Base-by-base conservation (phyloP, 768 basidiomycete genomes). In the Pleurotus sapidus region DNA sequence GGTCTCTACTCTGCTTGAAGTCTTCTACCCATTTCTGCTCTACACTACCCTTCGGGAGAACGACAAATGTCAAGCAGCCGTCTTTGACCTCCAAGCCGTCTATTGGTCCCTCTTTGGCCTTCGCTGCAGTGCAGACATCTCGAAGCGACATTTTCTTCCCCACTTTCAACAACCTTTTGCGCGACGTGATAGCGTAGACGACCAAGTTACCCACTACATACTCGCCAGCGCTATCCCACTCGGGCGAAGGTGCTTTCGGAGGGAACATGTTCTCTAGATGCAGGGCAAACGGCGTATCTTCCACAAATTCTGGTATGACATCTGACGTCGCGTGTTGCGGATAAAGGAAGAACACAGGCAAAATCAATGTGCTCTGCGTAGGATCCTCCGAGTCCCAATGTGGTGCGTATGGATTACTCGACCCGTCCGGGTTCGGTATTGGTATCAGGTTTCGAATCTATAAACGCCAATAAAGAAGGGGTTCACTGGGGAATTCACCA, bases 261-360 rank as follows among this genome's bases (percentile, higher is more conserved):
- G 93, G 92, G 73, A 97, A 95, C 87, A 99, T 95, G 14, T 77
- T 73, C 17, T 78, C 74, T 3, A 98, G 77, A 61, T 94, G 91
- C 40, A 84, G 85, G 6, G 79, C 76, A 69, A 98, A 94, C 2
- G 92, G 82, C 1, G 91, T 88, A 61, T 88, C 83, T 70, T 98
- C 95, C 61, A 85, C 78, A 71, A 96, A 98, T 49, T 87, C 80
- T 12, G 89, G 78, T 61, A 98, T 89, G 57, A 95, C 80, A 71
- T 99, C 97, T 25, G 95, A 93, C 4, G 85, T 93, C 9, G 87
- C 84, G 61, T 94, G 79, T 68, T 93, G 88, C 5, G 97, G 97
- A 71, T 98, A 97, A 59, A 98, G 79, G 72, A 98, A 89, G 77
- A 97, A 92, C 42, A 89, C 87, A 2, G 97, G 96, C 67, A 97